Percentiles rank a stretch among this genome's conserved stretches.
phyloP scores from a whole-genome alignment of 805 yeast species.

The Myxozyma melibiosi region DNA sequence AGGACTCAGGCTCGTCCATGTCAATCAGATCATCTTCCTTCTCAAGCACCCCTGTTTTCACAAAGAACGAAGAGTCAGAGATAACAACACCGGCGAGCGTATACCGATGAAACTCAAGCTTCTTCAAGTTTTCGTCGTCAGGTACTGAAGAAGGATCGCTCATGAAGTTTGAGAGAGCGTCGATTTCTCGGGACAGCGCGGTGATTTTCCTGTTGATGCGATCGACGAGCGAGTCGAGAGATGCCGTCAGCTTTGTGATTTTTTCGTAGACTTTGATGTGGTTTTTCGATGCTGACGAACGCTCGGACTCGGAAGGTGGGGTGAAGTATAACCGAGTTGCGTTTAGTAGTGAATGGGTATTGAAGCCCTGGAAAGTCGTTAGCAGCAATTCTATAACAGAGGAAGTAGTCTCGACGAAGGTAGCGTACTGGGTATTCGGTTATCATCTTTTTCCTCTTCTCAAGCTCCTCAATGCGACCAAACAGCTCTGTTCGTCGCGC shows the following conservation, averaged over 20 bases:
- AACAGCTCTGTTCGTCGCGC: not conserved
- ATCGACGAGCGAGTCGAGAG: conserved; percentile 7
- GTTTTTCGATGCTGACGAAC: not conserved
- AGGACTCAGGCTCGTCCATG: not conserved
- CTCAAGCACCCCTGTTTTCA: not conserved
- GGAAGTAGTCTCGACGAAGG: not conserved
- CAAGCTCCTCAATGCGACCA: conserved; percentile 1
- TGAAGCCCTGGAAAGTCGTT: not conserved
- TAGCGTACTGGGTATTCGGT: not conserved
- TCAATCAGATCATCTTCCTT: not conserved
- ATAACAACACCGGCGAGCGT: conserved; percentile 30
- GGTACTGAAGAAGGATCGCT: conserved; percentile 22
- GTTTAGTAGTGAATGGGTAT: not conserved
- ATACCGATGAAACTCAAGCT: conserved; percentile 28
- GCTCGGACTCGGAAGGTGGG: not conserved
- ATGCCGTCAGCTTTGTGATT: not conserved
- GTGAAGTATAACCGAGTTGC: not conserved
- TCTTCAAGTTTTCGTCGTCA: not conserved
- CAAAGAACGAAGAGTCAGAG: conserved; percentile 9
- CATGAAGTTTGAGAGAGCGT: conserved; percentile 5
- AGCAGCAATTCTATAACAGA: not conserved
- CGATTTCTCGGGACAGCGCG: conserved; percentile 8
- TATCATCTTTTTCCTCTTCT: not conserved
- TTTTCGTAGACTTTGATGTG: not conserved
- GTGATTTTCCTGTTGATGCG: conserved; percentile 19